phyloP scores from a whole-genome alignment of 75 land plant genomes.

The Larix kaempferi region DNA sequence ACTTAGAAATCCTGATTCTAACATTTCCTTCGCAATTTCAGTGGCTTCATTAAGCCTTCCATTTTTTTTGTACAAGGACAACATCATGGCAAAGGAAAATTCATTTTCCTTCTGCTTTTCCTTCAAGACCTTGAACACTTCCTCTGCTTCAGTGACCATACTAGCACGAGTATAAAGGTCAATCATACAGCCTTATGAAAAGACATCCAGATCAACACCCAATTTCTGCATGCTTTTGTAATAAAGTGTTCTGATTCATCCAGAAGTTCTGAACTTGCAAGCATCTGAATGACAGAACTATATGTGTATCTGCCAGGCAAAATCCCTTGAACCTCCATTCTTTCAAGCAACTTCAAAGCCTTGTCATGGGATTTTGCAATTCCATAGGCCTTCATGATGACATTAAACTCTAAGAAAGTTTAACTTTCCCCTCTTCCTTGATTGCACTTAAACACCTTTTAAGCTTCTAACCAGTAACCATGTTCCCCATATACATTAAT shows the following conservation, averaged over 20 bases:
- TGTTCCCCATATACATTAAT: conserved; percentile 81
- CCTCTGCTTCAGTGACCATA: too few species aligned
- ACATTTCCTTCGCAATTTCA: too few species aligned
- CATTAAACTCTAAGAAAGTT: conserved; percentile 52
- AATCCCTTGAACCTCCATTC: conserved; percentile 43
- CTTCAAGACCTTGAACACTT: too few species aligned
- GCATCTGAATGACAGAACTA: conserved; percentile 54
- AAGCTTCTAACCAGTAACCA: conserved; percentile 53
- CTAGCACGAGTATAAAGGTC: too few species aligned
- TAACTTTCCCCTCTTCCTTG: conserved; percentile 13
- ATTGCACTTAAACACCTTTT: conserved; percentile 45
- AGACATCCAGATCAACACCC: too few species aligned
- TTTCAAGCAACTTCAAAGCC: conserved; percentile 61
- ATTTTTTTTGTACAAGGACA: too few species aligned
- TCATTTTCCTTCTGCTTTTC: too few species aligned
- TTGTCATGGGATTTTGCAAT: conserved; percentile 29
- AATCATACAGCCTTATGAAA: too few species aligned
- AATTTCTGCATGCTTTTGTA: conserved; percentile 59
- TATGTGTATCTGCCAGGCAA: conserved; percentile 57
- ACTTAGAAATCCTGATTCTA: too few species aligned
- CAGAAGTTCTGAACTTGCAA: conserved; percentile 38
- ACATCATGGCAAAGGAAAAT: too few species aligned
- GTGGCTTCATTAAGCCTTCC: too few species aligned
- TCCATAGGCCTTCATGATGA: conserved; percentile 86
- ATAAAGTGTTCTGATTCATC: conserved; percentile 32